Percentiles rank a stretch among this genome's conserved stretches.
phyloP scores from a whole-genome alignment of 352 stramenopile genomes.

The Phytophthora capsici region DNA sequence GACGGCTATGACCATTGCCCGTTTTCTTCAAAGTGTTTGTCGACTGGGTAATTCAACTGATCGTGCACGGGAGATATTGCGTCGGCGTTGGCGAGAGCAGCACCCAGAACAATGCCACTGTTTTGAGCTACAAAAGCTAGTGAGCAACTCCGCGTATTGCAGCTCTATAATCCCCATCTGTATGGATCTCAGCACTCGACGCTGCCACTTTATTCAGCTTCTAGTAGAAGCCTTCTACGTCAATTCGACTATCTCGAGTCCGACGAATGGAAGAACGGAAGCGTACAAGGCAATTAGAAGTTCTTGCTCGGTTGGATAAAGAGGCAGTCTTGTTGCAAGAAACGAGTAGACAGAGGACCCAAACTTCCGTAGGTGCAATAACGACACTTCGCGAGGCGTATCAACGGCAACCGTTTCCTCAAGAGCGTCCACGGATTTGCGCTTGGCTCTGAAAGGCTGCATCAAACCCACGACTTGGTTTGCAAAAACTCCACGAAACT shows the following conservation, averaged over 20 bases:
- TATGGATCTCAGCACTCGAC: constrained; percentile 37
- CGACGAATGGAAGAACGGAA: constrained; percentile 34
- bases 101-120: constrained; percentile 30
- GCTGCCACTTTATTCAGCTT: constrained; percentile 14
- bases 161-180: constrained; percentile 70
- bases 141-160: constrained; percentile 60
- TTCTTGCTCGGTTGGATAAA: constrained; percentile 30
- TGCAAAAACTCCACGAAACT: constrained; percentile 14
- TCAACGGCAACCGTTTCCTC: constrained; percentile 16
- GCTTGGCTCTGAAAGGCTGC: constrained; percentile 8
- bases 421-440: constrained; percentile 19
- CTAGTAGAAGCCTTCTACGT: too few relatives aligned
- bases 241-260: constrained; percentile 23
- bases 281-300: constrained; percentile 24
- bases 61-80: constrained; percentile 32
- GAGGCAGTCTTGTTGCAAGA: constrained; percentile 28
- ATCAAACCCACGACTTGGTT: constrained; percentile 8
- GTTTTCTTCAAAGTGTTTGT: constrained; percentile 54
- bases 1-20: constrained; percentile 62
- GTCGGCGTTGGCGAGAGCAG: constrained; percentile 39
- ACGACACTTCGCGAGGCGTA: constrained; percentile 30
- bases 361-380: constrained; percentile 3
- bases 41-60: constrained; percentile 35
- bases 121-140: constrained; percentile 40
- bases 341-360: constrained; percentile 27